A percentile compares a stretch with the other conserved stretches of the same genome.
These are phyloP conservation scores for Candida tunisiensis DNA, from an alignment of 1,139 yeast species.

Conservation along the genomic window DNA sequence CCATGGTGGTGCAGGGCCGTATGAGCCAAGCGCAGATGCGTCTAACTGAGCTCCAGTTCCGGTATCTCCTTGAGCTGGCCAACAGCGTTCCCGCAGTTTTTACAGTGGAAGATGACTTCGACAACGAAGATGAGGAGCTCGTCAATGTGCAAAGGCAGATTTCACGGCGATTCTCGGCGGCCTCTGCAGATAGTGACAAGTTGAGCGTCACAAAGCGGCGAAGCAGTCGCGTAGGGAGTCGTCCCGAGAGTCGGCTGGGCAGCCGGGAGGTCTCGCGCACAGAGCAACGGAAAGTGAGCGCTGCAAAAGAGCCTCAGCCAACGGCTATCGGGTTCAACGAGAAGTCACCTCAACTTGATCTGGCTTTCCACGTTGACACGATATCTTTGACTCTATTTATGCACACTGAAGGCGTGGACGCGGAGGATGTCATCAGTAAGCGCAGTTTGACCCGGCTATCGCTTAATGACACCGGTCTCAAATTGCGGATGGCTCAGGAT, in stretches of 20 bases:
- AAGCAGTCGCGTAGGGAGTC: too few relatives aligned
- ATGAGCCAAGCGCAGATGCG: slow-evolving; percentile 51
- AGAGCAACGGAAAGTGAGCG: too few relatives aligned
- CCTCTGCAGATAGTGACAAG: slow-evolving; percentile 10
- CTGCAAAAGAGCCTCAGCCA: too few relatives aligned
- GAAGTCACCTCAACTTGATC: too few relatives aligned
- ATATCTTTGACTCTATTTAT: slow-evolving; percentile 51
- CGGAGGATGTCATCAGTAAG: slow-evolving; percentile 14
- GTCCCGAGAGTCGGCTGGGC: too few relatives aligned
- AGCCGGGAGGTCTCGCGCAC: too few relatives aligned
- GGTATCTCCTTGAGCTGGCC: slow-evolving; percentile 37
- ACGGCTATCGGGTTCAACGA: too few relatives aligned
- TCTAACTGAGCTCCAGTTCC: slow-evolving; percentile 65
- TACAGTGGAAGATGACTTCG: slow-evolving; percentile 34
- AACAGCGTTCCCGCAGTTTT: slow-evolving; percentile 29
- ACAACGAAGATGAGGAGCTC: slow-evolving; percentile 22
- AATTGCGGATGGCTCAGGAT: slow-evolving; percentile 34
- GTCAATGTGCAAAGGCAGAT: slow-evolving; percentile 3
- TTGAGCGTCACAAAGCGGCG: too few relatives aligned
- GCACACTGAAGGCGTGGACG: slow-evolving; percentile 27
- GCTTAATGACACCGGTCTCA: slow-evolving; percentile 38
- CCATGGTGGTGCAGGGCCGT: slow-evolving; percentile 37
- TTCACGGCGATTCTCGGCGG: background rate
- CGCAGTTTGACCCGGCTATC: slow-evolving; percentile 46
- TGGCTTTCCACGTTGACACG: slow-evolving; percentile 42